Evolutionary conservation across 495 filamentous ascomycete genomes (phyloP).

Genomic region (Aspergillus campestris): DNA sequence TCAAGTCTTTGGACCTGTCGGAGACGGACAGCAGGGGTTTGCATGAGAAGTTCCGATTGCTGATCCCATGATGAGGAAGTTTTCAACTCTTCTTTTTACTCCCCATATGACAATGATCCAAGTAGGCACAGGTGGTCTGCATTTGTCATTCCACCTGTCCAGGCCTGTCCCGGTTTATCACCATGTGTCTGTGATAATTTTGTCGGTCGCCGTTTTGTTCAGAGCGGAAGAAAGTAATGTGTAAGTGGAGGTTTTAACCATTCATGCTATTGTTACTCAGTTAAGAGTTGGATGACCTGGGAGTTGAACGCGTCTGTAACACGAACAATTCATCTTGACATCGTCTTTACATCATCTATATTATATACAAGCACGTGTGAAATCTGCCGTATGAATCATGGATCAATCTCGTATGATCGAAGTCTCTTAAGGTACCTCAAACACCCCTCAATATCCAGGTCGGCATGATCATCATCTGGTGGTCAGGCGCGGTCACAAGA

Average conservation of each 20-base stretch:
- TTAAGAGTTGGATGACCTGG: slow-evolving; percentile 6
- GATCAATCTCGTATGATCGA: no score
- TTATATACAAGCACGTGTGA: slow-evolving; percentile 2
- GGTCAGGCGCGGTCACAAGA: no score
- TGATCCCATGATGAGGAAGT: slow-evolving; percentile 7
- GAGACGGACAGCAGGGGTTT: slow-evolving; percentile 26
- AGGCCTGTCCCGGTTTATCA: no score
- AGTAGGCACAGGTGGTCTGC: not conserved
- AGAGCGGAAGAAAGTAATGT: no score
- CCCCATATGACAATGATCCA: slow-evolving; percentile 1
- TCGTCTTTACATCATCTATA: not conserved
- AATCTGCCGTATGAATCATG: not conserved
- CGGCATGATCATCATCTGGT: no score
- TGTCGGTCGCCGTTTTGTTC: no score
- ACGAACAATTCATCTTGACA: not conserved
- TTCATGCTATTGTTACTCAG: not conserved
- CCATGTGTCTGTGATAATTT: no score
- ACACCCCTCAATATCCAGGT: no score
- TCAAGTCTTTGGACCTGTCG: slow-evolving; percentile 26
- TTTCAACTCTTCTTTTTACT: slow-evolving; percentile 6
- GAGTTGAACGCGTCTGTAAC: slow-evolving; percentile 9
- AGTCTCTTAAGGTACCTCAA: no score
- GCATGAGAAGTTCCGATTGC: slow-evolving; percentile 15
- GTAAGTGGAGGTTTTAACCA: no score
- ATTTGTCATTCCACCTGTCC: no score